Conservation (phyloP, 2,329 filamentous ascomycete genomes). For the Hypocrella siamensis region DNA sequence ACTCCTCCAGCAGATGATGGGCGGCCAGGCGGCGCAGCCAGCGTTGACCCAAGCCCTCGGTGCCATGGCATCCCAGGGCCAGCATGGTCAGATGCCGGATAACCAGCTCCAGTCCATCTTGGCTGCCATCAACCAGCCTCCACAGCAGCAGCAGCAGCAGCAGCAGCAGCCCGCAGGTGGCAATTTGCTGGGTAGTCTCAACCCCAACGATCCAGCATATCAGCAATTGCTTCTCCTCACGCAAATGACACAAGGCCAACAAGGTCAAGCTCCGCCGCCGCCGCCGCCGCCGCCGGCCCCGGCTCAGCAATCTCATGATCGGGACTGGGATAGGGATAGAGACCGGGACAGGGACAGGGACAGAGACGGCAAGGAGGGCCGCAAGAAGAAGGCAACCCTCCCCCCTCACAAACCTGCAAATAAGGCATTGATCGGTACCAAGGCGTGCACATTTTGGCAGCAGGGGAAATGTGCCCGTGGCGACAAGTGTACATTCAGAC, state of each 20-base stretch:
- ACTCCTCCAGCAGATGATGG: constrained; percentile 23
- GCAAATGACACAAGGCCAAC: constrained; percentile 20
- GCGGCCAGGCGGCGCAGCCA: constrained; percentile 14
- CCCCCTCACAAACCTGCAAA: constrained; percentile 30
- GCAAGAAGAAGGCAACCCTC: constrained; percentile 24
- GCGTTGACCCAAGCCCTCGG: neutral
- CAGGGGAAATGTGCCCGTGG: constrained; percentile 60
- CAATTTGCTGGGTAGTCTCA: constrained; percentile 12
- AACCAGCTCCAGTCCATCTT: constrained; percentile 27
- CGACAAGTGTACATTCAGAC: constrained; percentile 58
- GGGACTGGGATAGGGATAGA: constrained; percentile 9
- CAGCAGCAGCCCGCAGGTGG: constrained; percentile 8
- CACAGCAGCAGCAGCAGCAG: constrained; percentile 10
- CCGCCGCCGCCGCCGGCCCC: constrained; percentile 7
- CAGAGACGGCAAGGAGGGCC: constrained; percentile 19
- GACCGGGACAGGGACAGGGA: constrained; percentile 15
- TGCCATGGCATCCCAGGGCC: constrained; percentile 5
- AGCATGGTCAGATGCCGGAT: constrained; percentile 17
- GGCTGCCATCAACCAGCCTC: constrained; percentile 23
- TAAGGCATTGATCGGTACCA: constrained; percentile 45
- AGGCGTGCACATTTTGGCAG: constrained; percentile 54
- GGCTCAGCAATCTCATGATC: constrained; percentile 1
- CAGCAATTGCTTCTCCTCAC: constrained; percentile 23
- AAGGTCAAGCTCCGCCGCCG: constrained; percentile 8
- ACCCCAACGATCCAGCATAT: constrained; percentile 23